phyloP scores from a whole-genome alignment of 345 rosid genomes.

The Rhizophora apiculata region DNA sequence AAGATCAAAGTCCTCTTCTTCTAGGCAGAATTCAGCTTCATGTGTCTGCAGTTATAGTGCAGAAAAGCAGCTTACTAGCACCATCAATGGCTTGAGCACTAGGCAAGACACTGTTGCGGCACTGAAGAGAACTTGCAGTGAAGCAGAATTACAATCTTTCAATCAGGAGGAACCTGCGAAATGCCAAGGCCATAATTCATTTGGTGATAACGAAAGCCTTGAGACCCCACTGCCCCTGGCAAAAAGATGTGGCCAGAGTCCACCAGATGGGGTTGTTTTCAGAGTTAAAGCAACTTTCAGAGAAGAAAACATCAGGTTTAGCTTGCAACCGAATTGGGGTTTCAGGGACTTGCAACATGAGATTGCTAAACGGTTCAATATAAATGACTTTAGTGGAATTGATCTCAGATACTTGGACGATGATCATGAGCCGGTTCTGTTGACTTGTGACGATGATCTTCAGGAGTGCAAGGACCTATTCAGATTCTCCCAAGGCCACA shows the following conservation, averaged over 20 bases:
- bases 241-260: conserved; percentile 11
- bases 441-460: conserved; percentile 41
- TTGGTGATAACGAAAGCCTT: conserved; percentile 30
- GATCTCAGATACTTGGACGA: conserved; percentile 27
- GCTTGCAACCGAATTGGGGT: conserved; percentile 27
- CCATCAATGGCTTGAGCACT: conserved; percentile 23
- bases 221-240: conserved; percentile 34
- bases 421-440: conserved; percentile 28
- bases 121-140: conserved; percentile 42
- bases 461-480: conserved; percentile 77
- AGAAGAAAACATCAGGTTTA: conserved; percentile 40
- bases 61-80: conserved; percentile 39
- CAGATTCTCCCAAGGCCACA: conserved; percentile 43
- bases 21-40: conserved; percentile 68
- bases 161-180: conserved; percentile 48
- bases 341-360: conserved; percentile 29
- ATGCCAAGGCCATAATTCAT: conserved; percentile 49
- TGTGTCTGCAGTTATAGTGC: conserved; percentile 55
- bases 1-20: conserved; percentile 58
- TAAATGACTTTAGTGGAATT: conserved; percentile 20
- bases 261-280: conserved; percentile 18
- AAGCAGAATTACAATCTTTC: conserved; percentile 37
- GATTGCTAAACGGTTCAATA: conserved; percentile 28
- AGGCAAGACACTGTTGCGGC: conserved; percentile 30
- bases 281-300: conserved; percentile 66